A percentile compares a stretch with the other conserved stretches of the same genome.
These are phyloP conservation scores for Colletotrichum magnum DNA, from an alignment of 2,329 filamentous ascomycete species.

Conservation along the genomic window DNA sequence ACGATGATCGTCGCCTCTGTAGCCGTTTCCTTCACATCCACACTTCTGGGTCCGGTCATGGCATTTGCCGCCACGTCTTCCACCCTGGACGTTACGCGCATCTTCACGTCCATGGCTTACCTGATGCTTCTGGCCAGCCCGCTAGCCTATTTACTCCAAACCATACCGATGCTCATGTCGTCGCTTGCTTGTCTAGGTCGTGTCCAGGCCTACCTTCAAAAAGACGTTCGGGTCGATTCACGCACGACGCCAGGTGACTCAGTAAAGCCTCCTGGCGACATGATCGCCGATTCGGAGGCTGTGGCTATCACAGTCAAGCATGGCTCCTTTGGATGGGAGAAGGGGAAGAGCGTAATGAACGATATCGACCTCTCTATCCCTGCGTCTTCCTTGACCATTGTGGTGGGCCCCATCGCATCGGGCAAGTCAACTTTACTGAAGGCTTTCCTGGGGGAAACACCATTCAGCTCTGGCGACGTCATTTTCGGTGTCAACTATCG, in stretches of 20 bases:
- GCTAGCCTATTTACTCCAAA: conserved; percentile 49
- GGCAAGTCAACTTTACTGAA: conserved; percentile 58
- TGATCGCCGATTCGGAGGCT: not conserved
- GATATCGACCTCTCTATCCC: conserved; percentile 51
- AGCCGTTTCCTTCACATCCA: conserved; percentile 51
- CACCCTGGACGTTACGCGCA: conserved; percentile 45
- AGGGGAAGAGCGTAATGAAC: conserved; percentile 45
- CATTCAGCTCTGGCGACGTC: conserved; percentile 41
- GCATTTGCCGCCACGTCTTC: conserved; percentile 50
- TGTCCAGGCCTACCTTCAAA: conserved; percentile 54
- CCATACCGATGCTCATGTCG: conserved; percentile 48
- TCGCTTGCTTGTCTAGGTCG: conserved; percentile 51
- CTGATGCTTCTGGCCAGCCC: conserved; percentile 52
- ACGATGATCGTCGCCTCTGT: conserved; percentile 43
- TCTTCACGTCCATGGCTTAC: conserved; percentile 53
- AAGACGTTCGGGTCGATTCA: conserved; percentile 43
- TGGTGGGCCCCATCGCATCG: conserved; percentile 56
- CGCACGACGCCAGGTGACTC: conserved; percentile 14
- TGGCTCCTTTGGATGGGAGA: conserved; percentile 51
- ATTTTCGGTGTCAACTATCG: conserved; percentile 22
- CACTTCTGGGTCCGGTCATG: conserved; percentile 51
- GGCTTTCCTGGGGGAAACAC: conserved; percentile 50
- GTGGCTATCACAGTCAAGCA: conserved; percentile 4
- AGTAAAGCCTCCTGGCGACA: not conserved
- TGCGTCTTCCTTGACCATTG: conserved; percentile 50